Conservation (phyloP, 1,284 basidiomycete genomes). For the Leccinum pachyderme region DNA sequence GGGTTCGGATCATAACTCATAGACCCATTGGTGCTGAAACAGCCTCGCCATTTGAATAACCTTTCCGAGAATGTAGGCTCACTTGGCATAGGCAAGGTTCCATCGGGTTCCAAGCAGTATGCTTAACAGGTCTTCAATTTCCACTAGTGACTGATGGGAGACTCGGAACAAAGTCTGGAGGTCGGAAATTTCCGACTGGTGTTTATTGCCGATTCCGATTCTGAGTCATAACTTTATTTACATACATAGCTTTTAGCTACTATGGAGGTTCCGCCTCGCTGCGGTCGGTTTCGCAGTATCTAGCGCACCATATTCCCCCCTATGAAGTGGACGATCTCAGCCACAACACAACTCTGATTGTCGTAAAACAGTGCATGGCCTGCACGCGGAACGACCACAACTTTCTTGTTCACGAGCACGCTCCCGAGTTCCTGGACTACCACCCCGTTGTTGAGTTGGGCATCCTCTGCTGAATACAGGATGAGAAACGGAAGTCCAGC, state of each 20-base stretch:
- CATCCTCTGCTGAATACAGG: slow-evolving; percentile 1
- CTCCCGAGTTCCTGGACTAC: slow-evolving; percentile 1
- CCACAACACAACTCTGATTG: slow-evolving; percentile 1
- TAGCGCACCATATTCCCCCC: neutral
- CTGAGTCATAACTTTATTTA: neutral
- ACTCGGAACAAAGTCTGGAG: no score
- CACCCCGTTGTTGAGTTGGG: slow-evolving; percentile 8
- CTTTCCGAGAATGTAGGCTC: no score
- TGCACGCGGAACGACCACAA: neutral
- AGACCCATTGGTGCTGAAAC: neutral
- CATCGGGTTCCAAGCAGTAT: no score
- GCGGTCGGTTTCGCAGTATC: neutral
- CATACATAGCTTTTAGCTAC: no score
- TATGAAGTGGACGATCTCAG: slow-evolving; percentile 7
- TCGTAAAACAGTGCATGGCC: slow-evolving; percentile 8
- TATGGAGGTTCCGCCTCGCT: no score
- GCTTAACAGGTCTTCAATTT: no score
- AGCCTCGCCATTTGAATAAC: neutral
- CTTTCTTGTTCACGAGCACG: neutral
- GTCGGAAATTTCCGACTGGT: neutral
- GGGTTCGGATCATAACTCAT: neutral
- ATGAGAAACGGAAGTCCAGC: neutral
- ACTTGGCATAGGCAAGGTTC: no score
- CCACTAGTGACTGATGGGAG: no score
- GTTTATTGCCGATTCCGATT: neutral